Evolutionary conservation across 1,139 yeast species (phyloP).

Genomic region (Debaryomyces subglobosus): DNA sequence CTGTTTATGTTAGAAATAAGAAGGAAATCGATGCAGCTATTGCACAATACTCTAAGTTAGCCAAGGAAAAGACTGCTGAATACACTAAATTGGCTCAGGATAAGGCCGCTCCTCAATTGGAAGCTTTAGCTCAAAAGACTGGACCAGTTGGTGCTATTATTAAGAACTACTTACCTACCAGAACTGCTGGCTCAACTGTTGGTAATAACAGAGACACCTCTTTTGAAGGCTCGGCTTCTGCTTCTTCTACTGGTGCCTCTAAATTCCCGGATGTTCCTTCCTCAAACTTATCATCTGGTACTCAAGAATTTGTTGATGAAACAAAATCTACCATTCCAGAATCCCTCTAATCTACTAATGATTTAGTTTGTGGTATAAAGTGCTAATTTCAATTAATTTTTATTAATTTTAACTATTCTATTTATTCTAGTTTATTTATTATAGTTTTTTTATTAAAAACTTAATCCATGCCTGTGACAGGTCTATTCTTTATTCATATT

Average conservation of each 20-base stretch:
- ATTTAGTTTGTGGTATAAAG: background rate
- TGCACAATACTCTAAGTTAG: conserved; percentile 56
- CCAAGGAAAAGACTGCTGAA: conserved; percentile 60
- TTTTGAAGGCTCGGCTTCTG: conserved; percentile 14
- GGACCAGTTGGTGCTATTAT: conserved; percentile 66
- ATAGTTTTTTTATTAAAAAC: background rate
- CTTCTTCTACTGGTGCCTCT: conserved; percentile 27
- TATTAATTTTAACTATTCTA: background rate
- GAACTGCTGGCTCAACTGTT: conserved; percentile 76
- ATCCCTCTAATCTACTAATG: background rate
- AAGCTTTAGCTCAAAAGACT: conserved; percentile 53
- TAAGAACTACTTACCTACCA: conserved; percentile 61
- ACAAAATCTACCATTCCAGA: conserved; percentile 15
- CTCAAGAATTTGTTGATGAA: conserved; percentile 30
- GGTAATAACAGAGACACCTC: conserved; percentile 45
- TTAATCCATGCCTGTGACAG: background rate
- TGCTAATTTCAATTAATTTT: background rate
- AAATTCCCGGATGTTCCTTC: conserved; percentile 53
- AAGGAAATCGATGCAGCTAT: conserved; percentile 78
- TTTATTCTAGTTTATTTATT: background rate
- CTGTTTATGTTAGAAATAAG: conserved; percentile 72
- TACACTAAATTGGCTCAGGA: conserved; percentile 53
- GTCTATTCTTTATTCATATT: background rate
- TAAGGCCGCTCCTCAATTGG: conserved; percentile 53
- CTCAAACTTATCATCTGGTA: conserved; percentile 35